These are phyloP conservation scores for Penicillium fuscoglaucum DNA, from an alignment of 2,329 filamentous ascomycete genomes.

Conservation along the genomic window DNA sequence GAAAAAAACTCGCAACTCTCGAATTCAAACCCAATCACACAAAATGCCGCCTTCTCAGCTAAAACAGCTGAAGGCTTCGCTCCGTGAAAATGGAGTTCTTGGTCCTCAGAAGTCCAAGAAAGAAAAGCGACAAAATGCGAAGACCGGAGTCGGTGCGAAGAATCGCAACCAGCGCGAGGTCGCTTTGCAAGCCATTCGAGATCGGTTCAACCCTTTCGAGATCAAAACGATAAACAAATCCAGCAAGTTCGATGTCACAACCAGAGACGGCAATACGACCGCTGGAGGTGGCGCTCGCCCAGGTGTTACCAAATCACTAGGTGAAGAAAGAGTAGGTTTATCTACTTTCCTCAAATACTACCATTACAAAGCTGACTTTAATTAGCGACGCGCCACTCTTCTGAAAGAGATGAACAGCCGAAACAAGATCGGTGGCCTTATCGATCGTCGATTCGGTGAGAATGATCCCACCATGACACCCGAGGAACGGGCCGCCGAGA, in stretches of 20 bases:
- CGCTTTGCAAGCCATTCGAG: conserved; percentile 81
- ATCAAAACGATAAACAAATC: conserved; percentile 76
- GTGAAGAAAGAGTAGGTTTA: conserved; percentile 73
- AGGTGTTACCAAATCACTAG: conserved; percentile 77
- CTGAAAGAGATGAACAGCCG: conserved; percentile 85
- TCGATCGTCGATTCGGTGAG: conserved; percentile 94
- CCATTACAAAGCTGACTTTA: conserved; percentile 12
- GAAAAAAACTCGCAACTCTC: conserved; percentile 32
- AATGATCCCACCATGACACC: conserved; percentile 91
- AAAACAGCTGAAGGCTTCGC: conserved; percentile 88
- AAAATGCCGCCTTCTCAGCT: conserved; percentile 92
- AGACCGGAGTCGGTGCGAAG: conserved; percentile 66
- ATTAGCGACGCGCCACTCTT: conserved; percentile 73
- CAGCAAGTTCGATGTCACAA: conserved; percentile 83
- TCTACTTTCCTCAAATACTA: not conserved
- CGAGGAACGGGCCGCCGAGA: conserved; percentile 86
- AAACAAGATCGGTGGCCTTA: conserved; percentile 87
- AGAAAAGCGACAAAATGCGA: conserved; percentile 73
- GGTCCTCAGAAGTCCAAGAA: conserved; percentile 95
- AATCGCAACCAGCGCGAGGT: conserved; percentile 74
- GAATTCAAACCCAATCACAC: conserved; percentile 18
- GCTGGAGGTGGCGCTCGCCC: conserved; percentile 68
- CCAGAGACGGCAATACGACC: conserved; percentile 53
- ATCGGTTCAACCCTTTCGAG: conserved; percentile 98
- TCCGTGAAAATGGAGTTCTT: conserved; percentile 84